Base-by-base conservation (phyloP, 768 basidiomycete species). In the Pleurotus salmoneostramineus region DNA sequence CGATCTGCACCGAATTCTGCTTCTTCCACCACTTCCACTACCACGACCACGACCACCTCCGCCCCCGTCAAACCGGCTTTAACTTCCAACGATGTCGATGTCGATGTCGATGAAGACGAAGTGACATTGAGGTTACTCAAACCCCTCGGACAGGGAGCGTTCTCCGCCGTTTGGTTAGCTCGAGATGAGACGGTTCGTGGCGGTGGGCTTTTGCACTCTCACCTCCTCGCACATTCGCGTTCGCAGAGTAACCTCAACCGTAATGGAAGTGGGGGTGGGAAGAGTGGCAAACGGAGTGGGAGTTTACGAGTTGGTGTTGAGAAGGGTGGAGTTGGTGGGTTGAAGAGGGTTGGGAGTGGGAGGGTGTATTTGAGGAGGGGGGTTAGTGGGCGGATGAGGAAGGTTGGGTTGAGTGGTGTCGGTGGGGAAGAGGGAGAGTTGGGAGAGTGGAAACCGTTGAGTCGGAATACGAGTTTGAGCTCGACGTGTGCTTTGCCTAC, bases 111-210 rank as follows among this genome's bases (percentile, higher is more conserved):
- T 27, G 21, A 27, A 27, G 21, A 27, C 21, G 21, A 27, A 27
- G 21, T 2, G 67, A 73, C n/a, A 69, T 72, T 86, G 14, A 73
- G 73, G 17, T 80, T 91, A 6, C 62, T 83, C 33, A 76, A 74
- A 1, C 70, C 76, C 3, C 76, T 93, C 2, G 90, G 90, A 17
- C 80, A 83, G 36, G 90, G 90, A 43, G 82, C 88, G 1, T 93
- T 93, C 69, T 86, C 84, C 48, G 78, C 78, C 49, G 90, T 93
- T 11, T 91, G 89, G 87, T 79, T 89, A 5, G 89, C 87, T 2
- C 76, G 79, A 46, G 82, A 83, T 62, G 69, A 81, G 6, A 79
- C 10, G 69, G n/a, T 68, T 76, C 7, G 12, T 33, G 1, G 40
- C 7, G 21, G 52, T 50, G 68, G 71, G 3, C 21, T 27, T 3